Conservation (phyloP, 768 basidiomycete genomes). For the Sporobolomyces phaffii region DNA sequence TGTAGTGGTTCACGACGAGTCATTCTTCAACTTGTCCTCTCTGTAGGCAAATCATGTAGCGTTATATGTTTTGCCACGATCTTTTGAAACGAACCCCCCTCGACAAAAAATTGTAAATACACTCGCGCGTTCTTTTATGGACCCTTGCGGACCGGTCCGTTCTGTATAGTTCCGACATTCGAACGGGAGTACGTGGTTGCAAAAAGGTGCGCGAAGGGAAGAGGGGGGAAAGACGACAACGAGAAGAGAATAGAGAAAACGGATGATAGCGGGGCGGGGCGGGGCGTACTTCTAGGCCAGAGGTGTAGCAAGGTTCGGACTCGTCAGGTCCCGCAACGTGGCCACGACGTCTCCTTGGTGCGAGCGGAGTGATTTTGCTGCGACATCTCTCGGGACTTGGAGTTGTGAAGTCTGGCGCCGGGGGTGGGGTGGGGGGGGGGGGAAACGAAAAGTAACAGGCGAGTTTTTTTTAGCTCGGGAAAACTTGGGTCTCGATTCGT, state of each 20-base stretch:
- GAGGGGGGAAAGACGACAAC: too few species aligned
- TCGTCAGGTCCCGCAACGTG: conserved; percentile 3
- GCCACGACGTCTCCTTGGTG: conserved; percentile 21
- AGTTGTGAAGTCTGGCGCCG: conserved; percentile 1
- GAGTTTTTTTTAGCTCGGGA: too few species aligned
- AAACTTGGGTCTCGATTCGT: too few species aligned
- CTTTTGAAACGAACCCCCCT: background rate
- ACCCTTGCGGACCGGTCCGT: too few species aligned
- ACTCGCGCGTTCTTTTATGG: too few species aligned
- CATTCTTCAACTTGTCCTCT: conserved; percentile 10
- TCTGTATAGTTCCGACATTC: too few species aligned
- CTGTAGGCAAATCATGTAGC: conserved; percentile 23
- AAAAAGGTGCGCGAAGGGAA: too few species aligned
- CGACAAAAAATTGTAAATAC: background rate
- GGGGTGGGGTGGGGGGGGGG: too few species aligned
- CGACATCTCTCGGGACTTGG: conserved; percentile 4
- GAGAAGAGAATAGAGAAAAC: background rate
- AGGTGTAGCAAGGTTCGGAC: too few species aligned
- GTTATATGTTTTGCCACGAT: background rate
- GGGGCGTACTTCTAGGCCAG: background rate
- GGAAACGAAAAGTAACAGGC: too few species aligned
- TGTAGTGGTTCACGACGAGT: conserved; percentile 21
- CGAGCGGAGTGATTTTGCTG: background rate
- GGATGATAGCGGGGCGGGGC: background rate
- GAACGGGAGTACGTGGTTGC: too few species aligned